Percentiles rank a stretch among this genome's conserved stretches.
These are phyloP conservation scores for Phytopythium montanum DNA, from an alignment of 352 stramenopile species.

Conservation along the genomic window DNA sequence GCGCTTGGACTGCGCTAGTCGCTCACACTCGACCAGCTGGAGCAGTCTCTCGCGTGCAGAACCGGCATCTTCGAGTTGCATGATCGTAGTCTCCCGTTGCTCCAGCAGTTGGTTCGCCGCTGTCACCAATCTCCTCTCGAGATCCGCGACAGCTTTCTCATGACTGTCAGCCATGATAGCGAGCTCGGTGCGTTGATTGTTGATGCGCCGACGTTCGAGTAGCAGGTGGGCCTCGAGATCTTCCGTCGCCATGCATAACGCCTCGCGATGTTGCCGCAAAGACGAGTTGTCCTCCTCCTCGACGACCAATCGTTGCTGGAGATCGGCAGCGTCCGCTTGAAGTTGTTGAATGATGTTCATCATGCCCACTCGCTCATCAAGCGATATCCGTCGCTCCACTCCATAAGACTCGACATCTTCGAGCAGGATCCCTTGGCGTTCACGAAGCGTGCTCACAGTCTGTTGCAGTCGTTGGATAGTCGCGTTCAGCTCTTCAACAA, in stretches of 20 bases:
- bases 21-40: neutral
- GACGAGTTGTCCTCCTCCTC: neutral
- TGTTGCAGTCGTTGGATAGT: neutral
- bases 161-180: neutral
- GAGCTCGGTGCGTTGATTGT: neutral
- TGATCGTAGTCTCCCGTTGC: constrained; percentile 9
- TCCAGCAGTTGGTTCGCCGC: constrained; percentile 1
- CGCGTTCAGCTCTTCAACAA: neutral
- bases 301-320: neutral
- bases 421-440: neutral
- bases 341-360: neutral
- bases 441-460: neutral
- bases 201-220: neutral
- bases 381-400: neutral
- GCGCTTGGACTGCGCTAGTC: constrained; percentile 4
- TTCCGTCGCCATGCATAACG: neutral
- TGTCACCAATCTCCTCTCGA: constrained; percentile 1
- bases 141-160: neutral
- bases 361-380: neutral
- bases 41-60: constrained; percentile 8
- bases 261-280: neutral
- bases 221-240: neutral
- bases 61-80: constrained; percentile 19
- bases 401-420: neutral
- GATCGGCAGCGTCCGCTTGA: neutral